Evolutionary conservation across 345 rosid species (phyloP).

Genomic region (Pelargonium nanum): DNA sequence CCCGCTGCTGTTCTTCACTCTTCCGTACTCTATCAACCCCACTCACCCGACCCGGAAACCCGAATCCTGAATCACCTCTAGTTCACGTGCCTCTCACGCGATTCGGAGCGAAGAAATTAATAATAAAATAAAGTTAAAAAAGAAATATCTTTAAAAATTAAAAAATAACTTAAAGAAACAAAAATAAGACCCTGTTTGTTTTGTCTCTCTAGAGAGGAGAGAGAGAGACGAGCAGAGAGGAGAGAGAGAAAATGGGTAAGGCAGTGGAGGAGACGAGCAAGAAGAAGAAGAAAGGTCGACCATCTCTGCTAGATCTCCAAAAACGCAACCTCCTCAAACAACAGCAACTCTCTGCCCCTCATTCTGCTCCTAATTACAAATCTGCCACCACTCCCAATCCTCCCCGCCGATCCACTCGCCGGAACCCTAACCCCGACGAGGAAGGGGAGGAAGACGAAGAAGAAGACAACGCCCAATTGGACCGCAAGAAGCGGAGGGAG

Average conservation of each 20-base stretch:
- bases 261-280: slow-evolving; percentile 31
- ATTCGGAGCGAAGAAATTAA: too few species aligned
- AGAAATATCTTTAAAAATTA: neutral
- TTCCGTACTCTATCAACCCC: too few species aligned
- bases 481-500: slow-evolving; percentile 20
- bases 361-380: slow-evolving; percentile 24
- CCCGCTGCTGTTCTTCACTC: too few species aligned
- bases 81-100: too few species aligned
- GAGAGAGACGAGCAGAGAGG: slow-evolving; percentile 2
- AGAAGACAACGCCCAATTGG: slow-evolving; percentile 25
- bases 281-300: slow-evolving; percentile 68
- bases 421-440: slow-evolving; percentile 30
- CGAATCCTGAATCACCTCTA: too few species aligned
- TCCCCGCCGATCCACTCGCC: slow-evolving; percentile 51
- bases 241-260: slow-evolving; percentile 31
- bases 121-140: too few species aligned
- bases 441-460: slow-evolving; percentile 10
- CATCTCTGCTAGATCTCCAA: slow-evolving; percentile 56
- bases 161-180: too few species aligned
- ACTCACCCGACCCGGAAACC: too few species aligned
- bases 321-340: slow-evolving; percentile 37
- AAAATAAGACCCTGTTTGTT: slow-evolving; percentile 18
- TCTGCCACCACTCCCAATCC: slow-evolving; percentile 24
- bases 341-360: slow-evolving; percentile 17
- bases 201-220: slow-evolving; percentile 2